These are phyloP conservation scores for Sphagnum tenellum DNA, from an alignment of 225 moss, liverwort and hornwort species.

Conservation along the genomic window DNA sequence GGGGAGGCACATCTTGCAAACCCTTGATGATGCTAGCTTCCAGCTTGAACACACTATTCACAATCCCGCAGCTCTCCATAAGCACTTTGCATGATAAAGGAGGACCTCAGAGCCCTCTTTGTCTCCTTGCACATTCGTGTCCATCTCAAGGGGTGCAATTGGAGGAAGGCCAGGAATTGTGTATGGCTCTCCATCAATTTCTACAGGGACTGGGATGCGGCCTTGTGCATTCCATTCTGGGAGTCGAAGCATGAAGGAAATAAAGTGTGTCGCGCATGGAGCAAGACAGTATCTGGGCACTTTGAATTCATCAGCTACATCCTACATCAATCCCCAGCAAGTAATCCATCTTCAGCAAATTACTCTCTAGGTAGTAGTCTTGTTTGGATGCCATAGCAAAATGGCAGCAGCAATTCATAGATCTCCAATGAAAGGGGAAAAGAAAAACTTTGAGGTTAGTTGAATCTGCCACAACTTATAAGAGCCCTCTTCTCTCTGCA, in stretches of 20 bases:
- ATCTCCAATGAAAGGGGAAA: too few relatives aligned
- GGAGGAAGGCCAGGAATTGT: slow-evolving; percentile 29
- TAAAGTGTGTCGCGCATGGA: not conserved
- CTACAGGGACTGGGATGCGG: slow-evolving; percentile 9
- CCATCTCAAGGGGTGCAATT: slow-evolving; percentile 22
- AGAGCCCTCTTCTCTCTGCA: too few relatives aligned
- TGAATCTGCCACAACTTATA: too few relatives aligned
- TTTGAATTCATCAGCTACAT: too few relatives aligned
- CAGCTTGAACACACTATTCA: slow-evolving; percentile 36
- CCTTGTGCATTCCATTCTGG: slow-evolving; percentile 25
- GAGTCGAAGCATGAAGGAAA: slow-evolving; percentile 25
- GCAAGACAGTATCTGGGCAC: too few relatives aligned
- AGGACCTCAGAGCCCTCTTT: slow-evolving; percentile 4
- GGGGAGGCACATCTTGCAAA: slow-evolving; percentile 2
- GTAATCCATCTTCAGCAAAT: too few relatives aligned
- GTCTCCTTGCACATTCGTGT: slow-evolving; percentile 16
- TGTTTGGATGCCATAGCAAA: too few relatives aligned
- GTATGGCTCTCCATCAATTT: slow-evolving; percentile 1
- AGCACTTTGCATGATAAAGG: slow-evolving; percentile 19
- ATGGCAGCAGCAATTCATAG: too few relatives aligned
- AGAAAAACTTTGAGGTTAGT: too few relatives aligned
- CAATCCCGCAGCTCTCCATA: slow-evolving; percentile 27
- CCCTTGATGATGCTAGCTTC: slow-evolving; percentile 13
- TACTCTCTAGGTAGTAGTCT: too few relatives aligned
- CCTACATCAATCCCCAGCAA: too few relatives aligned